These are phyloP conservation scores for Eucalyptus virginea DNA, from an alignment of 345 rosid species.

Conservation along the genomic window DNA sequence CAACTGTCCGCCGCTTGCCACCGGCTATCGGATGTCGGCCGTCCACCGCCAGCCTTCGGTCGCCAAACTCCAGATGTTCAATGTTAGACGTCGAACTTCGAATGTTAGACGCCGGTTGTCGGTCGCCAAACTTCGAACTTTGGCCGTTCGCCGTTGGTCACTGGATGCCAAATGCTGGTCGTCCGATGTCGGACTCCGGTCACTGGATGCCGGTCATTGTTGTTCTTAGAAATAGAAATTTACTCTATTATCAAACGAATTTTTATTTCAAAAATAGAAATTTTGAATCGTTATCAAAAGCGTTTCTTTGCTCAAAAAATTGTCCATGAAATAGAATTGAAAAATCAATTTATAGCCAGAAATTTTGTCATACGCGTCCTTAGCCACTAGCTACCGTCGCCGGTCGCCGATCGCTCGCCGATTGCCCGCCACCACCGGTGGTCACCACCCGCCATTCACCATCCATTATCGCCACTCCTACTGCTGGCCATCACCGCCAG, in stretches of 20 bases:
- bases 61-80: accelerated
- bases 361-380: accelerated
- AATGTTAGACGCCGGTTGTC: accelerated
- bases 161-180: accelerated
- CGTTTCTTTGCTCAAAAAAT: accelerated
- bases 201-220: accelerated
- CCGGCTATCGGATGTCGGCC: accelerated
- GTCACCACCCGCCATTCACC: accelerated
- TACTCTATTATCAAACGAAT: accelerated
- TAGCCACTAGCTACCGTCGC: accelerated
- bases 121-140: accelerated
- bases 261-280: too few species aligned
- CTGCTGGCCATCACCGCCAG: accelerated
- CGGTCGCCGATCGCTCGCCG: accelerated
- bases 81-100: accelerated
- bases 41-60: accelerated
- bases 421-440: accelerated
- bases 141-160: accelerated
- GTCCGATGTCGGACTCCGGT: accelerated
- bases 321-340: too few species aligned
- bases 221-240: too few species aligned
- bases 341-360: too few species aligned
- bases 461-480: too few species aligned
- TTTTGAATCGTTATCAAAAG: accelerated
- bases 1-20: too few species aligned